Conservation (phyloP, 208 protist species). For the Acanthamoeba quina region DNA sequence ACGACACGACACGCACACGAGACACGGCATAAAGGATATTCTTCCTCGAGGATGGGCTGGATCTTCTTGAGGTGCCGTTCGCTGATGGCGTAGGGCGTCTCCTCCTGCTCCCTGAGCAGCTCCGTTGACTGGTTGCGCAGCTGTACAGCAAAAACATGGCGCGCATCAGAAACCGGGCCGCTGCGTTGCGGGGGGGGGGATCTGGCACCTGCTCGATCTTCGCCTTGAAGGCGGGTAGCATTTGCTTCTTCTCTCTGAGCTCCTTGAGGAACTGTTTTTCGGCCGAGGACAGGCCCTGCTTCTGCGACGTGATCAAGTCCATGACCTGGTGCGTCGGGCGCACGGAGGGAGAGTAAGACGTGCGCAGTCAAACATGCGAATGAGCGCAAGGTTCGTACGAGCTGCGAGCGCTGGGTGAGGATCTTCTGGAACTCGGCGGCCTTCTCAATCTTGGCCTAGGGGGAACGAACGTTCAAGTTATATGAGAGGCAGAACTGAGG, state of each 20-base stretch:
- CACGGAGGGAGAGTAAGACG: not conserved
- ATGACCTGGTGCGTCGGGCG: not conserved
- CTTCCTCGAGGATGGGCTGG: conserved; percentile 67
- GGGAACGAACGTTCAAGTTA: not conserved
- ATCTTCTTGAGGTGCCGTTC: conserved; percentile 66
- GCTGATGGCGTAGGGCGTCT: conserved; percentile 51
- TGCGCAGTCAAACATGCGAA: not conserved
- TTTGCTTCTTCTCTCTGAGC: conserved; percentile 47
- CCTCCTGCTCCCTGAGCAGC: not conserved
- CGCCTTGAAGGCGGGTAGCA: not conserved
- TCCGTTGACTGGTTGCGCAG: conserved; percentile 21
- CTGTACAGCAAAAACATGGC: not conserved
- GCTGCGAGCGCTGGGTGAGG: conserved; percentile 23
- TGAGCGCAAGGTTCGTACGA: not conserved
- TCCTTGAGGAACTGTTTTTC: conserved; percentile 67
- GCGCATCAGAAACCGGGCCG: not conserved
- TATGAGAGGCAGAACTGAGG: not conserved
- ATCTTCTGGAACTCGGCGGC: not conserved
- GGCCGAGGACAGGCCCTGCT: conserved; percentile 37
- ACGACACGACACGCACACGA: not conserved
- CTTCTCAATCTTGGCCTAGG: conserved; percentile 35
- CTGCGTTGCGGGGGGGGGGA: not conserved
- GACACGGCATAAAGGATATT: conserved; percentile 59
- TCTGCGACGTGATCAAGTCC: conserved; percentile 48
- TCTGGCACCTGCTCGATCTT: conserved; percentile 58